Evolutionary conservation across 306 rosid species (phyloP), one percentile per base, ranked within the genome.

Genomic region (cucumber (Cucumis sativus)): DNA sequence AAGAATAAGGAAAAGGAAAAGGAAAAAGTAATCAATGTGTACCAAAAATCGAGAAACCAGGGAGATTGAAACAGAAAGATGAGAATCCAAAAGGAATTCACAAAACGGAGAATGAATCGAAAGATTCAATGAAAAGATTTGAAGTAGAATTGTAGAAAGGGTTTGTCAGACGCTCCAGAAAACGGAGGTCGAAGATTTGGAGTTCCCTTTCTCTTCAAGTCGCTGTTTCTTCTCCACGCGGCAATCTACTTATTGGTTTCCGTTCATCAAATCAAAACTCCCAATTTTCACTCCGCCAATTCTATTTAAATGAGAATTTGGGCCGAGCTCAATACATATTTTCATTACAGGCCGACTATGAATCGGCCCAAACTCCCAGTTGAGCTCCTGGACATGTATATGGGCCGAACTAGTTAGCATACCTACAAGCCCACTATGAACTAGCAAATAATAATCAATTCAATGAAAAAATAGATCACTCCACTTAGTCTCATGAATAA

Each of bases 141-240:
- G 57, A 21, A 43, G 57, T 20, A 69, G 5, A 33, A 33, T 33
- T 33, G 37, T 33, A 33, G 30, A 45, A 45, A 45, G 21, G 75
- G 20, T 45, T 69, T 3, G 18, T 11, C 16, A 40, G 30, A 6
- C 73, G 73, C 30, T 39, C 51, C 73, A 67, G 75, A 68, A 10
- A 10, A 20, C 1, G 39, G 37, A 17, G 25, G 77, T 16, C 77
- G 77, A 72, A 28, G 77, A 51, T 72, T 72, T 25, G 61, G 61
- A 72, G 77, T 21, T 70, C 58, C 40, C 39, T 3, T 18, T 65
- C 76, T 68, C 75, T 70, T 25, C 40, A 1, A 15, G 74, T 67
- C 54, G 52, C 54, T 67, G 75, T 69, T 69, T 45, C 75, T 20
- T 21, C 75, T 23, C 18, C 57, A 69, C 75, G 75, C 75, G 75